These are phyloP conservation scores for Phytopythium cucurbitacearum DNA, from an alignment of 352 stramenopile genomes.

Conservation along the genomic window DNA sequence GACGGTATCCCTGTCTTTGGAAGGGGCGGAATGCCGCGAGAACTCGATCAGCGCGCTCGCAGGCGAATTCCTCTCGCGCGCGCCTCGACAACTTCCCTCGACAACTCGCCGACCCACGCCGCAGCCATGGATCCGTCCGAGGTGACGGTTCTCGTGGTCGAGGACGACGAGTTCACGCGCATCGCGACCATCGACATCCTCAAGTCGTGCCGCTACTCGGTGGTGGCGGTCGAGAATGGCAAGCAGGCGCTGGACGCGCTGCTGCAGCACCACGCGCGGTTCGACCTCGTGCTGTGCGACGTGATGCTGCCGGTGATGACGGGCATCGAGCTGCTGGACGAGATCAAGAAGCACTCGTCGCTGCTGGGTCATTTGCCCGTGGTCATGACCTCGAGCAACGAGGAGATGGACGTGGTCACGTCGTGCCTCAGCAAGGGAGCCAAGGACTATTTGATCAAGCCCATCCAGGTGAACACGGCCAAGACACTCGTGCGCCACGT, in stretches of 20 bases:
- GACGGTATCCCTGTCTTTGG: no score
- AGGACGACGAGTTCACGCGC: conserved; percentile 88
- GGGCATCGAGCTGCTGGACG: conserved; percentile 83
- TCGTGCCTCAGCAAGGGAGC: conserved; percentile 85
- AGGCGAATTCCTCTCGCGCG: background rate
- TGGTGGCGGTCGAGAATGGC: conserved; percentile 83
- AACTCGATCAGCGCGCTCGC: no score
- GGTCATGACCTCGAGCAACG: conserved; percentile 89
- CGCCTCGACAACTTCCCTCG: background rate
- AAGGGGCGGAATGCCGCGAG: no score
- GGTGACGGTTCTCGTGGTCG: conserved; percentile 86
- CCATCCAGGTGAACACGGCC: conserved; percentile 86
- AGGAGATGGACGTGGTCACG: conserved; percentile 89
- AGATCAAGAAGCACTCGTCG: conserved; percentile 63
- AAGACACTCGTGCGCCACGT: conserved; percentile 89
- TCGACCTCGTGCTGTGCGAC: conserved; percentile 87
- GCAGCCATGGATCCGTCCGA: conserved; percentile 76
- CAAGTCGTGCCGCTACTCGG: conserved; percentile 79
- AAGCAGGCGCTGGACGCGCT: conserved; percentile 71
- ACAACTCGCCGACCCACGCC: background rate
- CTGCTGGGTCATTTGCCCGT: conserved; percentile 81
- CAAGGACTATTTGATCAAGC: conserved; percentile 91
- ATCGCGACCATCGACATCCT: conserved; percentile 89
- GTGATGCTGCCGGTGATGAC: conserved; percentile 89
- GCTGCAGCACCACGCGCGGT: conserved; percentile 64